phyloP scores from a whole-genome alignment of 352 stramenopile species.

The Globisporangium abappressorium region DNA sequence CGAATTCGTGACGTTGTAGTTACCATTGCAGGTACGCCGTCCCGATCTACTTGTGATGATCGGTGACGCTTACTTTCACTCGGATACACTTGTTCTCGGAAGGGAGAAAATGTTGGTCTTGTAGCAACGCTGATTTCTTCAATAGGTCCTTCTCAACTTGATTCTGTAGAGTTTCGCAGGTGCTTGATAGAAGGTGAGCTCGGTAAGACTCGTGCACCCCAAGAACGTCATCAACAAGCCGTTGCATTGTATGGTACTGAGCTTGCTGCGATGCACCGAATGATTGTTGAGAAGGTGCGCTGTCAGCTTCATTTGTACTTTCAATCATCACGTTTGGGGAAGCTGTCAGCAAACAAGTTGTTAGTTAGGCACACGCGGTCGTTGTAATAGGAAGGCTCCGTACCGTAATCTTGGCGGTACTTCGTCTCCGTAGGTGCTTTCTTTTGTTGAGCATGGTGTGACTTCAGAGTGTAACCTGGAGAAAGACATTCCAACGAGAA shows the following conservation, averaged over 20 bases:
- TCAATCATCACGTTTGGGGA: background rate
- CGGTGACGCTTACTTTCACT: background rate
- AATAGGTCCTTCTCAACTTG: constrained; percentile 8
- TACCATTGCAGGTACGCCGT: no score
- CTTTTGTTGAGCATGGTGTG: background rate
- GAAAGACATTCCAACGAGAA: background rate
- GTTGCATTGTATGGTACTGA: constrained; percentile 12
- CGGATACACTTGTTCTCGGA: constrained; percentile 1
- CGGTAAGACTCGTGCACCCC: constrained; percentile 12
- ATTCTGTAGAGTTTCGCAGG: background rate
- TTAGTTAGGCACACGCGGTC: background rate
- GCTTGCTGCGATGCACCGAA: constrained; percentile 5
- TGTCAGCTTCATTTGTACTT: background rate
- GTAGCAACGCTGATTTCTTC: constrained; percentile 7
- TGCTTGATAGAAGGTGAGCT: constrained; percentile 2
- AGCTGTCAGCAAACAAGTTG: background rate
- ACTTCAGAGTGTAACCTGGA: background rate
- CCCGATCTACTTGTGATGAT: background rate
- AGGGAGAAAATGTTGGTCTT: background rate
- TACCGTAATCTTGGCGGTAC: background rate
- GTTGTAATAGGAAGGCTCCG: background rate
- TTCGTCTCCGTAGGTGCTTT: background rate
- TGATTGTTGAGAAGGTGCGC: background rate
- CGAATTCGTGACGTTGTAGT: no score
- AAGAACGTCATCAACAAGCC: constrained; percentile 10